Base-by-base conservation (phyloP, 2,329 filamentous ascomycete species). In the Metarhizium humberi region DNA sequence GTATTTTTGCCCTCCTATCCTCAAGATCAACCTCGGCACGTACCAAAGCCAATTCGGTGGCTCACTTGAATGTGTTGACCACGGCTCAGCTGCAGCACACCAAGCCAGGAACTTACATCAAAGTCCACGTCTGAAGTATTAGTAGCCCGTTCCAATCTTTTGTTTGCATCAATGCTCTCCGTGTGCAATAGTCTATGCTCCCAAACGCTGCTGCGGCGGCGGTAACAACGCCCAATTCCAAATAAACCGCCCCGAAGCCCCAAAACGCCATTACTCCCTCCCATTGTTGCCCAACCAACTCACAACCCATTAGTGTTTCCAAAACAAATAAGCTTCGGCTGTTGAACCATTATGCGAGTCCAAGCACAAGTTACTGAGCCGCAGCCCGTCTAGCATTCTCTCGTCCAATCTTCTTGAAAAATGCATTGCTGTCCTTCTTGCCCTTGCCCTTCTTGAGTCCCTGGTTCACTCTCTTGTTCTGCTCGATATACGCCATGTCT, bases 401-500 rank as follows among this genome's bases (percentile, higher is more conserved):
- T 51, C 72, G 64, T 16, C 67, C 67, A 61, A 75, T 70, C 63
- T 73, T 73, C 62, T 73, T 73, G 65, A 75, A 75, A 59, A 73
- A 73, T 1, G 68, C 57, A 54, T 65, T 65, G 59, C 69, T 71
- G 54, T 74, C 70, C 58, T 69, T 69, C 64, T 73, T 73, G 43
- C 59, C 62, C 61, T 68, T 70, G 29, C 67, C 67, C 61, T 71
- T 71, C 60, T 69, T 73, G 18, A 71, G 55, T 2, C 64, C 56
- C 51, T 69, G 67, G 65, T 88, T 90, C 60, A 79, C 78, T 63
- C 79, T 84, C 75, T 85, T 87, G 70, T 89, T 90, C 71, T 89
- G 86, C 70, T 92, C 89, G 55, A 90, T 84, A 68, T 92, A 97
- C n/a, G 92, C 92, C 94, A 99, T 97, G 67, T 95, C 90, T 67